Evolutionary conservation across 2,329 filamentous ascomycete genomes (phyloP).

Genomic region (Clonostachys chloroleuca): DNA sequence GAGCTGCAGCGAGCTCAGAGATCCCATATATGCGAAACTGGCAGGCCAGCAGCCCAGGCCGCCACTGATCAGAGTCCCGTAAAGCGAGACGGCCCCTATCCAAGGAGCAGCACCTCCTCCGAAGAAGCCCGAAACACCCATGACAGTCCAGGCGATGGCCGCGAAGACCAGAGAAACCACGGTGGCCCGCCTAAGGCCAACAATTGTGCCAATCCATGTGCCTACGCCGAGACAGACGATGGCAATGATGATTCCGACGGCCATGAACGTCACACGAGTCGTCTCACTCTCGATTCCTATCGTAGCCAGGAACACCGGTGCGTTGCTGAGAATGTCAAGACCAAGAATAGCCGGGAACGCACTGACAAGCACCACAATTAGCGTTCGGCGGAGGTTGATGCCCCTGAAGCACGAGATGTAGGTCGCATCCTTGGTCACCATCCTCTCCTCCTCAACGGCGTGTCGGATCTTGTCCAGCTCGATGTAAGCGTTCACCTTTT

Average conservation of each 20-base stretch:
- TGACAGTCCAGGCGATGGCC: constrained; percentile 31
- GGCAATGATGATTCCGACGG: constrained; percentile 38
- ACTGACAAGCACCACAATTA: constrained; percentile 30
- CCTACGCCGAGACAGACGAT: constrained; percentile 38
- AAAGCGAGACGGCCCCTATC: too few relatives aligned
- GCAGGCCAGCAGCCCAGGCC: constrained; percentile 35
- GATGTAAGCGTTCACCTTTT: constrained; percentile 6
- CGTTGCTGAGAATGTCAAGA: constrained; percentile 31
- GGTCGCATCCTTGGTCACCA: constrained; percentile 15
- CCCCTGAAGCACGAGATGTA: constrained; percentile 36
- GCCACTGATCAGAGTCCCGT: constrained; percentile 22
- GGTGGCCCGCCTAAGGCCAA: constrained; percentile 32
- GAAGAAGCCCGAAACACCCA: constrained; percentile 32
- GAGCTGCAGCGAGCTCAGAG: constrained; percentile 13
- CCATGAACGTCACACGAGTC: constrained; percentile 26
- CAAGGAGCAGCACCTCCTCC: too few relatives aligned
- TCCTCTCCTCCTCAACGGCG: constrained; percentile 34
- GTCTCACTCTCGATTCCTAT: constrained; percentile 14
- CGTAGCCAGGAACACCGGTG: constrained; percentile 28
- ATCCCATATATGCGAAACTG: constrained; percentile 29
- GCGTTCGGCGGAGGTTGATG: constrained; percentile 28
- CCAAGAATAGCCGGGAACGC: constrained; percentile 35
- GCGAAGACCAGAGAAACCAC: constrained; percentile 23
- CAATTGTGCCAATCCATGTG: constrained; percentile 33
- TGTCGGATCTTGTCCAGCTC: constrained; percentile 10